Evolutionary conservation across 257 asterid genomes (phyloP), one percentile per base, ranked within the genome.

Genomic region (Forsythia viridissima): DNA sequence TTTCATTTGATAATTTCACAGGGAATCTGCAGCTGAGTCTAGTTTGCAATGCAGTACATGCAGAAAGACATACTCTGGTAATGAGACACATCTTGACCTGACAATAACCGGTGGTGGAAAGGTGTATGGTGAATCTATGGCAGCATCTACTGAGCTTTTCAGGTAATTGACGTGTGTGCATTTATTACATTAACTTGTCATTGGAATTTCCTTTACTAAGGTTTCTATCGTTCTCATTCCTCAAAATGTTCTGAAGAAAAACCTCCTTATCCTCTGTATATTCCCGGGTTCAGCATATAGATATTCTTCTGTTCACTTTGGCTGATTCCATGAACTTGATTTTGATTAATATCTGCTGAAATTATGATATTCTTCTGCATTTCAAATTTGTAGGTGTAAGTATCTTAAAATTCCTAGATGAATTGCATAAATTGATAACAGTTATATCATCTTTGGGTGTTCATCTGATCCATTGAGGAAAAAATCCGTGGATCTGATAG

Each of bases 91-190:
- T 86, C 80, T 92, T 80, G 97, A 91, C 81, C 80, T 94, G 76
- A 92, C 97, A 13, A 76, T 94, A 72, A 79, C 88, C 30, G 85
- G 91, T 51, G 90, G 90, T 51, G 85, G 88, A 73, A 87, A 84
- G 80, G 91, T 86, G 73, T 92, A 91, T 80, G 97, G 94, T 40
- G 96, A 90, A 80, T 70, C 91, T 73, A 80, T 24, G 88, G 89
- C 97, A 8, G 93, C 86, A 72, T 88, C 96, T 73, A 92, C 97
- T 72, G 93, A 94, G 87, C 11, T 94, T 79, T 94, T 94, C 87
- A 91, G 98, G 97, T 90, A 73, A 24, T 68, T 38, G 3, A 41
- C 24, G 41, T 55, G 21, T 41, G 55, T 44, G 78, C 43, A 63
- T 42, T 71, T n/a, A 8, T 61, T n/a, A 66, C 59, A 46, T 24